A percentile compares a stretch with the other conserved stretches of the same genome.
These are phyloP conservation scores for Penstemon eatonii DNA, from an alignment of 257 asterid genomes.

Conservation along the genomic window DNA sequence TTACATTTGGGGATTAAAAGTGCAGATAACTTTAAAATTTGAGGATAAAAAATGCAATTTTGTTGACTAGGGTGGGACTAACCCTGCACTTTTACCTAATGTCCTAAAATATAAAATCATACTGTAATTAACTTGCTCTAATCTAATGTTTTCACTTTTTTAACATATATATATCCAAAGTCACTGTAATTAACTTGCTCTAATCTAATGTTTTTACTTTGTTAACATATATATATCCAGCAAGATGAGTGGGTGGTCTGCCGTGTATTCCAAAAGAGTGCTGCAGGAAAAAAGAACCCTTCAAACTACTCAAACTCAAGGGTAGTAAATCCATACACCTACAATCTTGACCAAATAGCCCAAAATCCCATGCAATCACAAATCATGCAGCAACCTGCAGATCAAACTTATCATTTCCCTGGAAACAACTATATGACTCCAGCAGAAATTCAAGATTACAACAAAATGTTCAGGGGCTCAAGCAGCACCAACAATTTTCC, in stretches of 20 bases:
- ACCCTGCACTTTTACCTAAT: too few relatives aligned
- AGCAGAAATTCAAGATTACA: slow-evolving; percentile 60
- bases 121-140: not conserved
- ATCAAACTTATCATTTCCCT: slow-evolving; percentile 43
- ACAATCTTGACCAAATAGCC: slow-evolving; percentile 42
- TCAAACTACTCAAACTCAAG: slow-evolving; percentile 58
- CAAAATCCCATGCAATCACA: slow-evolving; percentile 49
- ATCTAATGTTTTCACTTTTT: not conserved
- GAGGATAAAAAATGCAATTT: too few relatives aligned
- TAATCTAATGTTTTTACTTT: not conserved
- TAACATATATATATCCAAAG: slow-evolving; percentile 17
- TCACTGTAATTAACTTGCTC: not conserved
- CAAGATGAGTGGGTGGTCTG: slow-evolving; percentile 98
- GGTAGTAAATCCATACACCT: slow-evolving; percentile 47
- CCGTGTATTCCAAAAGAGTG: slow-evolving; percentile 84
- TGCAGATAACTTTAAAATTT: too few relatives aligned
- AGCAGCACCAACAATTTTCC: slow-evolving; percentile 46
- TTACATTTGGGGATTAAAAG: too few relatives aligned
- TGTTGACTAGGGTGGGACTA: too few relatives aligned
- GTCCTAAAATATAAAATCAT: too few relatives aligned
- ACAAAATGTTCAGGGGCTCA: slow-evolving; percentile 37
- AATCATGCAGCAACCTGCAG: slow-evolving; percentile 42
- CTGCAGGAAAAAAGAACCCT: slow-evolving; percentile 62
- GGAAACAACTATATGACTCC: slow-evolving; percentile 52
- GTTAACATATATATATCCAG: slow-evolving; percentile 30